Conservation (phyloP, 805 yeast genomes). For the Lachancea fermentati region DNA sequence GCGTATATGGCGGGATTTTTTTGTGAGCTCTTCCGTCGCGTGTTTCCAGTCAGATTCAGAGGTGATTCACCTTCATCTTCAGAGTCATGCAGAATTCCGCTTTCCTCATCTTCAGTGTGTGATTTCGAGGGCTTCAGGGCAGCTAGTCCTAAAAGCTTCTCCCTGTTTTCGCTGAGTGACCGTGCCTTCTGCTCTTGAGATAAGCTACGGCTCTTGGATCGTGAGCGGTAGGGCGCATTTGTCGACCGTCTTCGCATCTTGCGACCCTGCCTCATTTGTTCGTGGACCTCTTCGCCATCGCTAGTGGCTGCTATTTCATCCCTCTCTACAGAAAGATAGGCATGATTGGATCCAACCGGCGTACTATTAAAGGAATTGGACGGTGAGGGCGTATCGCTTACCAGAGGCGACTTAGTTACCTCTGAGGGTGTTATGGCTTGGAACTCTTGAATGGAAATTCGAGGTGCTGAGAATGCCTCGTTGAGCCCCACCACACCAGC, state of each 20-base stretch:
- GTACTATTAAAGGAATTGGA: conserved; percentile 4
- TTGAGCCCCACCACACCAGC: background rate
- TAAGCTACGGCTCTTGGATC: conserved; percentile 12
- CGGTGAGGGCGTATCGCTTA: conserved; percentile 4
- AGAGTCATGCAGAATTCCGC: conserved; percentile 5
- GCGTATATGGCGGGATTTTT: conserved; percentile 37
- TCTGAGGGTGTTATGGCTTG: conserved; percentile 11
- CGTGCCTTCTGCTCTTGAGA: conserved; percentile 29
- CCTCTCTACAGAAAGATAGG: conserved; percentile 4
- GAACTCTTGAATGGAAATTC: conserved; percentile 25
- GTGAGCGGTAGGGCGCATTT: conserved; percentile 15
- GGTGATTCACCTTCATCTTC: conserved; percentile 16
- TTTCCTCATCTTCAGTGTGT: conserved; percentile 5
- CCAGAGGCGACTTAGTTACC: background rate
- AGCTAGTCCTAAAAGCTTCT: conserved; percentile 27
- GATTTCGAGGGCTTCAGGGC: conserved; percentile 18
- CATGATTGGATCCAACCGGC: conserved; percentile 1
- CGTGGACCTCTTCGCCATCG: conserved; percentile 5
- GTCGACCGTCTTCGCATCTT: conserved; percentile 17
- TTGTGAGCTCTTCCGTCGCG: conserved; percentile 15
- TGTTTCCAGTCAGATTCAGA: conserved; percentile 14
- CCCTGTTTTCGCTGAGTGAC: conserved; percentile 29
- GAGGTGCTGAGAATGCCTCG: conserved; percentile 12
- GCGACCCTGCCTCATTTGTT: conserved; percentile 25
- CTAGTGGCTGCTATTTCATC: conserved; percentile 3